Evolutionary conservation across 257 asterid species (phyloP), one percentile per base, ranked within the genome.

Genomic region (Paraleonurus japonicus): DNA sequence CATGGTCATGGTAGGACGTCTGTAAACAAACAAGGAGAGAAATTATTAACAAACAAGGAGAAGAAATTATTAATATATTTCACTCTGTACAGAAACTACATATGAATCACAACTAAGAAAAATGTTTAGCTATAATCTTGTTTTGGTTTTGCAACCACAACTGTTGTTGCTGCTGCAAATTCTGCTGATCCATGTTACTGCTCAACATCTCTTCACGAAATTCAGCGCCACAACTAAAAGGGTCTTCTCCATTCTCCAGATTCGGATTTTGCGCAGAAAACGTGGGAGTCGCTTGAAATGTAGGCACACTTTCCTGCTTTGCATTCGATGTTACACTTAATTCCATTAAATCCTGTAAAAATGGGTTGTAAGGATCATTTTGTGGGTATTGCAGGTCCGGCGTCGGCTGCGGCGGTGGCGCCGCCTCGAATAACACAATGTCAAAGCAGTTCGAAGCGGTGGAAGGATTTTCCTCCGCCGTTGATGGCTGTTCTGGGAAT

Each of bases 71-170:
- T 13, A 62, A 24, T 11, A 61, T 55, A 23, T 51, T 75, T 20
- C 35, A 61, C 53, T 16, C 53, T 41, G 19, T 26, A 50, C 22
- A 69, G 3, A 13, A 22, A 53, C 64, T 76, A 62, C 76, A 62
- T 57, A 1, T 3, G 24, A 17, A 55, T 63, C 65, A 26, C 4
- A 39, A 76, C 43, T 76, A 71, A 41, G 69, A 28, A 27, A 33
- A 64, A 70, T 83, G 82, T 80, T 88, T 90, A 24, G 84, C 89
- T 65, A 88, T 77, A 58, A 88, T 90, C 85, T 85, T 90, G 79
- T 84, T 85, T 72, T 90, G 95, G 74, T 90, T 80, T 58, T 87
- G 92, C 81, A 90, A 76, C 97, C 96, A 88, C 83, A 83, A 12
- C 13, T 86, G 77, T 61, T 86, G 93, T 63, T 89, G 85, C 4